Base-by-base conservation (phyloP, 495 filamentous ascomycete genomes). In the Viridothelium virens region DNA sequence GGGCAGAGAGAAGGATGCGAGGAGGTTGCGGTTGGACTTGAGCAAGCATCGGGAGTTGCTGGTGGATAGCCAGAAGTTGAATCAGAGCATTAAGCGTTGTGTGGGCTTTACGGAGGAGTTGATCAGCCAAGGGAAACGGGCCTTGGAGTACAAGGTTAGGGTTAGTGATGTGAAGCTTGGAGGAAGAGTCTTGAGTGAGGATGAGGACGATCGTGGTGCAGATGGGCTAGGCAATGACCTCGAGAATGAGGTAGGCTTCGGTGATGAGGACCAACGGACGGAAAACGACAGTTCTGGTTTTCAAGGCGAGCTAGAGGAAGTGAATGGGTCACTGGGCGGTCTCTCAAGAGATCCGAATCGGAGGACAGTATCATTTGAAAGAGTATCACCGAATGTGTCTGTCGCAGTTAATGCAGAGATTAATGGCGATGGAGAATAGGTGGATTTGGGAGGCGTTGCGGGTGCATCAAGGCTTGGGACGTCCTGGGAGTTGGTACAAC, bases 11-110 rank as follows among this genome's bases (percentile, higher is more conserved):
- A 74, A 77, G 37, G 94, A 97, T 69, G 90, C 94, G 73, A 87
- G 87, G 72, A 82, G 89, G 18, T 80, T 96, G 33, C 82, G 86
- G 64, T 77, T 95, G 18, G 94, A 99, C 75, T 82, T 99, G 12
- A 83, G 87, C 5, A 91, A 91, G 72, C 94, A 99, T 72, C 90
- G 91, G 66, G 88, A 92, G 70, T 79, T 97, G 1, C 83, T 98
- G 3, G 77, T 89, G 33, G 92, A 96, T 74, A 92, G 88, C 65
- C 90, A 96, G 72, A 93, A 89, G 75, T 90, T 97, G 78, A 97
- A 97, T 74, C 89, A 94, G 70, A 93, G 89, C 71, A 80, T 99
- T 2, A 92, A 90, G 73, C 83, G 91, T 37, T 99, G 94, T 74
- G 80, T 96, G 33, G 84, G 83, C 33, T 90, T 89, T 83, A 91